These are phyloP conservation scores for Chloromonas sp. DNA, from an alignment of 163 green algal species.

Conservation along the genomic window DNA sequence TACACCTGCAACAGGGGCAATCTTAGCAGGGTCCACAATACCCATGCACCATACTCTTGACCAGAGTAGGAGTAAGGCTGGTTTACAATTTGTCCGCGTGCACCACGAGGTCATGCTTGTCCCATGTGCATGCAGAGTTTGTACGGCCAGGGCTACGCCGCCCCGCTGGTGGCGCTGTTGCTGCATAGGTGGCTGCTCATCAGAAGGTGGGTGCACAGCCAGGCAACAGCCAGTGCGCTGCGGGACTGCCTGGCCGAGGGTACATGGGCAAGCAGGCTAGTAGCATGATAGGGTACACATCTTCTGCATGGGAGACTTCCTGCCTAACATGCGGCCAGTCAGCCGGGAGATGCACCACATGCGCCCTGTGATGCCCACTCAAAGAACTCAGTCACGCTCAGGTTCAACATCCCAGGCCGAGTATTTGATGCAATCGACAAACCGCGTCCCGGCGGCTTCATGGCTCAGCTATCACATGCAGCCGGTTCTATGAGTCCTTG, in stretches of 20 bases:
- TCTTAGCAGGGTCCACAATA: too few relatives aligned
- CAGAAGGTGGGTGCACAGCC: neutral
- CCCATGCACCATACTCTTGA: too few relatives aligned
- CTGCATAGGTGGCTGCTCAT: slow-evolving; percentile 13
- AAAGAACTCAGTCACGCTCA: too few relatives aligned
- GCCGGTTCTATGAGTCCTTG: too few relatives aligned
- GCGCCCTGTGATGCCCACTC: neutral
- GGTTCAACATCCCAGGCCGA: too few relatives aligned
- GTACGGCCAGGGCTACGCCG: slow-evolving; percentile 14
- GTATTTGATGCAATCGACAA: too few relatives aligned
- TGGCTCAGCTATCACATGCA: too few relatives aligned
- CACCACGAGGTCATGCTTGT: too few relatives aligned
- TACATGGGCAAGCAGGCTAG: neutral
- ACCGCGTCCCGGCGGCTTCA: too few relatives aligned
- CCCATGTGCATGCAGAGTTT: neutral
- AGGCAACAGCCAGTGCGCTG: neutral
- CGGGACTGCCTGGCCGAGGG: neutral
- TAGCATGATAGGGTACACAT: neutral
- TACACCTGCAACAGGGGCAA: too few relatives aligned
- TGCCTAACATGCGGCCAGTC: neutral
- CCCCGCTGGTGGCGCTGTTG: slow-evolving; percentile 9
- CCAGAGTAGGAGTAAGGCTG: too few relatives aligned
- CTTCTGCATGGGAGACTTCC: neutral
- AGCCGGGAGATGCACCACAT: neutral
- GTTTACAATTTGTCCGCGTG: too few relatives aligned